Base-by-base conservation (phyloP, 2,329 filamentous ascomycete genomes). In the Zarea fungicola region DNA sequence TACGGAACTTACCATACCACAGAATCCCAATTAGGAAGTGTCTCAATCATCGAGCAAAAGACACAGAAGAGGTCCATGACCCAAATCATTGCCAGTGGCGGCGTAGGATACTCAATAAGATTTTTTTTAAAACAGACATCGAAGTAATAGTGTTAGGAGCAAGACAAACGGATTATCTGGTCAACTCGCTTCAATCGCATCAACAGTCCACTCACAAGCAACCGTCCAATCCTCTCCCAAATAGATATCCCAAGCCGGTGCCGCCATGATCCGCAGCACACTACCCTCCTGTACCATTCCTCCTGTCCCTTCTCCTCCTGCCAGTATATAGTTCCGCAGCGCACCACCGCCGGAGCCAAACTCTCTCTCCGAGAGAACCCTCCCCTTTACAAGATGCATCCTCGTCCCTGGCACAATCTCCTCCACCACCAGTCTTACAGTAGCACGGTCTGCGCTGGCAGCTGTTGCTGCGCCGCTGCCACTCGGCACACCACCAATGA, bases 201-300 rank as follows among this genome's bases (percentile, higher is more conserved):
- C 43, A 23, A 51, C 40, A 6, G 52, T 56, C 69, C 69, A 71
- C 10, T 71, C 63, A 19, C 69, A 71, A 2, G 60, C 65, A 3
- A 71, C 68, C 14, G 62, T 62, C 68, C 68, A 71, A 18, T 62
- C 50, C 1, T 58, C 65, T 6, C 63, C 60, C 25, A 72, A 48
- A 28, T 61, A 54, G 23, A 70, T 57, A 29, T 71, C 65, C 69
- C 69, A 72, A 11, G 62, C 59, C 14, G 67, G 67, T 52, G 62
- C 61, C 29, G 62, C 62, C n/a, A 70, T 31, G 16, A 48, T 49
- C 13, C 60, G 42, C 10, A 71, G 57, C 37, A 62, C 55, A 22
- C 42, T 60, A 62, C 1, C 67, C 68, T 7, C 57, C 46, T 6
- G 35, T 36, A 10, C 69, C 55, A 5, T 46, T 53, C 3, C 63